Base-by-base conservation (phyloP, 163 green algal genomes). In the Trebouxiophyceae sp. region DNA sequence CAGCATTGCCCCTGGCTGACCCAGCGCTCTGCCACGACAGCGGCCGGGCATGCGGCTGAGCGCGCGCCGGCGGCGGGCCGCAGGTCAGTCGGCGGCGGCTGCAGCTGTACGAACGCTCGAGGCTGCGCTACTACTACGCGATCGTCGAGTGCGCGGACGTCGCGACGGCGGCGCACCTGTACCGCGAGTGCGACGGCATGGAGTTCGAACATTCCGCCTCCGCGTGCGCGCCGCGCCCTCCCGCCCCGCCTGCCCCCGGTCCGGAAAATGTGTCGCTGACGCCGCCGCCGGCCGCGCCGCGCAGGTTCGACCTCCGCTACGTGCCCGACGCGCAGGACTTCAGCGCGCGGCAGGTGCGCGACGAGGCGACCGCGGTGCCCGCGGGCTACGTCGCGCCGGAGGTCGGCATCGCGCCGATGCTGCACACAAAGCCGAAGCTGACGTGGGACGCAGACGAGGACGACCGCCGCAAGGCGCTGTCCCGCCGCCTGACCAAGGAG, bases 261-360 rank as follows among this genome's bases (percentile, higher is more conserved):
- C n/a, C n/a, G n/a, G n/a, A n/a, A n/a, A n/a, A n/a, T n/a, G n/a
- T n/a, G n/a, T n/a, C n/a, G n/a, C n/a, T n/a, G n/a, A n/a, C n/a
- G n/a, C n/a, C n/a, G n/a, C n/a, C n/a, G n/a, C n/a, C n/a, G n/a
- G n/a, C n/a, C 39, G 16, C 39, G 39, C 39, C 12, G 12, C 91
- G 86, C 78, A 93, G 88, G 76, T 84, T 99, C 46, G 93, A 99
- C 79, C 78, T 98, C 57, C 84, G 93, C 22, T 98, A 95, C 78
- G 80, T 98, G 26, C 87, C 89, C 6, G 87, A 96, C 1, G 83
- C 84, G 16, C 69, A 83, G 75, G 74, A 50, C 46, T 86, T 84
- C 31, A 23, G 68, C 28, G 62, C 46, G 23, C 62, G 78, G 5
- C 58, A 87, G 67, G 57, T 89, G 3, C 81, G 88, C 3, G 91